Base-by-base conservation (phyloP, 345 rosid genomes). In the Citrus sp. region DNA sequence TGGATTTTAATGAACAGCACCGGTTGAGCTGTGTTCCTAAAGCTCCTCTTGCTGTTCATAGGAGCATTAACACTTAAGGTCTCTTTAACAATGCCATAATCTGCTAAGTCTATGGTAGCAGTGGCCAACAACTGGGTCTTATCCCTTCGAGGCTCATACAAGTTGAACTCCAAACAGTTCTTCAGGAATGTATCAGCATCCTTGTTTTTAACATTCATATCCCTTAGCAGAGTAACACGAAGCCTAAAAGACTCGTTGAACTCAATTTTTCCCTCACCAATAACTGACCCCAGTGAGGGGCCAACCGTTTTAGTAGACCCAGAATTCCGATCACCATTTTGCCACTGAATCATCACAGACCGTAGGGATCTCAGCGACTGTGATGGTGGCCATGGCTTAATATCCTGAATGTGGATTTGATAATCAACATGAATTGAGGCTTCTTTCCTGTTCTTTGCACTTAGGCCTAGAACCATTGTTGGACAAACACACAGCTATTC, bases 311-410 rank as follows among this genome's bases (percentile, higher is more conserved):
- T 84, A 9, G 99, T 93, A 9, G 97, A 88, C 28, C 98, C 97
- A 1, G 93, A 87, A 40, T 63, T 86, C 65, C 89, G 90, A 70
- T 85, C 93, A 67, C 97, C 96, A 38, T 93, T 90, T 85, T 92
- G 97, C 99, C 99, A 95, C 58, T 91, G 99, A 51, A 95, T 86
- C 9, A 92, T 67, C 74, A 92, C 97, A 21, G 99, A 92, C 55
- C 98, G 93, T 6, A 95, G 87, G 27, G 97, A 91, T 77, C 89
- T 82, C 67, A 95, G 88, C 19, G 99, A 92, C 79, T 95, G 98
- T 28, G 99, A 92, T 42, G 99, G 99, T 7, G 99, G 99, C 99
- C 99, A 95, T 49, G 97, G 99, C 85, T 88, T 93, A 86, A 95
- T 82, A 68, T 95, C 97, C 80, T 87, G 92, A 84, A 95, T 81